These are phyloP conservation scores for Spongispora temasekensis DNA, from an alignment of 1,284 basidiomycete genomes.

Conservation along the genomic window DNA sequence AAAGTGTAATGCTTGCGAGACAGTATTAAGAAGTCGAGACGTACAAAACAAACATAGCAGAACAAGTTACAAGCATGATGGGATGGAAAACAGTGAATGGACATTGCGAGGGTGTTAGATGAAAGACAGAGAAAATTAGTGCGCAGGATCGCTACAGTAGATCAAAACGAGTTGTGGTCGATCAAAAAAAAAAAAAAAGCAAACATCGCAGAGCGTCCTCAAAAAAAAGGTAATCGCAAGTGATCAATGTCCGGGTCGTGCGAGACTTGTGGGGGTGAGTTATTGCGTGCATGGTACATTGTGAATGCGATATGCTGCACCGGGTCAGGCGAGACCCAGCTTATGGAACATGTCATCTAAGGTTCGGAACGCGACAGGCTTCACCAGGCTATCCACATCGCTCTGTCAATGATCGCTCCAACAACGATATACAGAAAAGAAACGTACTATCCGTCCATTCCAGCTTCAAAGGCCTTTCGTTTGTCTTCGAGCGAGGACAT, in stretches of 20 bases:
- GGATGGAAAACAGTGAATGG: conserved; percentile 2
- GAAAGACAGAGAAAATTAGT: conserved; percentile 3
- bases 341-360: conserved; percentile 83
- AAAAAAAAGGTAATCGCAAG: conserved; percentile 1
- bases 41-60: conserved; percentile 14
- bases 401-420: conserved; percentile 3
- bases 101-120: not conserved
- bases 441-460: conserved; percentile 92
- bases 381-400: conserved; percentile 69
- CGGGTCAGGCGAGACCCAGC: conserved; percentile 58
- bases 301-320: conserved; percentile 11
- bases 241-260: conserved; percentile 17
- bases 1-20: too few species aligned
- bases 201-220: not conserved
- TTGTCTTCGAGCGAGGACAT: conserved; percentile 94
- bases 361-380: conserved; percentile 91
- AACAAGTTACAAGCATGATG: conserved; percentile 6
- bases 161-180: conserved; percentile 6
- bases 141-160: conserved; percentile 14
- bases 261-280: not conserved
- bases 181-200: not conserved
- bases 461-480: conserved; percentile 85
- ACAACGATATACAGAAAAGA: too few species aligned
- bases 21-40: conserved; percentile 9
- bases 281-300: conserved; percentile 11